Percentiles rank a stretch among this genome's conserved stretches.
phyloP scores from a whole-genome alignment of 31 red algal species.

The Porphyra umbilicalis region DNA sequence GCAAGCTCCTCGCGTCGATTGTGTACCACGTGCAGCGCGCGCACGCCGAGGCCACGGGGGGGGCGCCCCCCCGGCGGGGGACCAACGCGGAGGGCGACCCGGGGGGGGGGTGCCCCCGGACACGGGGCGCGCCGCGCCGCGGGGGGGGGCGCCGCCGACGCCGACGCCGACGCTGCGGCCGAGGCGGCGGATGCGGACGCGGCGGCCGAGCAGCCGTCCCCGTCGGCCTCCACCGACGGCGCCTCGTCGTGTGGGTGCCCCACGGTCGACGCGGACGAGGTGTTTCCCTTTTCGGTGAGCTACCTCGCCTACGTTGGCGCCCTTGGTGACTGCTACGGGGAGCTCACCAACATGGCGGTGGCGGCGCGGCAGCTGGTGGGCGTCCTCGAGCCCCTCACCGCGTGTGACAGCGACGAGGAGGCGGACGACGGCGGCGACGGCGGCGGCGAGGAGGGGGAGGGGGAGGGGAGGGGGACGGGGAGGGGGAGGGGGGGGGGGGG shows the following conservation, averaged over 20 bases:
- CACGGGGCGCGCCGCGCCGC: too few species aligned
- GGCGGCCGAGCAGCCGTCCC: too few species aligned
- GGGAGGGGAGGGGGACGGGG: background rate
- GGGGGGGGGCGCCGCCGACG: too few species aligned
- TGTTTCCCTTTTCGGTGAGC: background rate
- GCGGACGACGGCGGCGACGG: background rate
- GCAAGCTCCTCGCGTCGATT: background rate
- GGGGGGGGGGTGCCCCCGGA: too few species aligned
- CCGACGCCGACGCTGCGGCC: too few species aligned
- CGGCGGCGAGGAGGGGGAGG: background rate
- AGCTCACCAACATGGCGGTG: background rate
- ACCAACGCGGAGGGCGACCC: too few species aligned
- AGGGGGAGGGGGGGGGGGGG: background rate
- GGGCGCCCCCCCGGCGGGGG: background rate
- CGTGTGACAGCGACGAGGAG: background rate
- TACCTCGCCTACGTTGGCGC: background rate
- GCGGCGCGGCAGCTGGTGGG: background rate
- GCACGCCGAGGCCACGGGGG: background rate
- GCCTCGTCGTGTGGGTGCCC: too few species aligned
- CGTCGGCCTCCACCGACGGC: too few species aligned
- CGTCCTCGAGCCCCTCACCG: background rate
- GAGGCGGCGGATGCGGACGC: too few species aligned
- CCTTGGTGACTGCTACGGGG: background rate
- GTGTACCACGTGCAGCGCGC: background rate
- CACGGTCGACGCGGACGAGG: too few species aligned